A percentile compares a stretch with the other conserved stretches of the same genome.
Conservation (phyloP, 1,139 yeast species). For the Candida pseudoviswanathii region DNA sequence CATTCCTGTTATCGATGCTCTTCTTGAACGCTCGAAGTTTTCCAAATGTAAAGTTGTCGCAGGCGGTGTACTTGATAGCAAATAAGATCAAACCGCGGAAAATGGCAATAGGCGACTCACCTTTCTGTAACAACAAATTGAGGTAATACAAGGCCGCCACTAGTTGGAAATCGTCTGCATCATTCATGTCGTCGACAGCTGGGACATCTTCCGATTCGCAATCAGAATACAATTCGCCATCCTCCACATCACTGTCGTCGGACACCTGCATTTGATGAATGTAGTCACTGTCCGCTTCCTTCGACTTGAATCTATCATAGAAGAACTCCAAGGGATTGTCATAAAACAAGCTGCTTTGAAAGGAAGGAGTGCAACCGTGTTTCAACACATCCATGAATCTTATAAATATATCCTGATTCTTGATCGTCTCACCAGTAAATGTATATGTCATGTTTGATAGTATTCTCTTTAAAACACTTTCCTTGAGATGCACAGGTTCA, state of each 20-base stretch:
- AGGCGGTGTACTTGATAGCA: slow-evolving; percentile 20
- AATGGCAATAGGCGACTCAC: slow-evolving; percentile 23
- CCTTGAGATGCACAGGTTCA: background rate
- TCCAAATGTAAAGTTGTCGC: slow-evolving; percentile 10
- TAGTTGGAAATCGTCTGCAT: background rate
- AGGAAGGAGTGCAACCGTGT: background rate
- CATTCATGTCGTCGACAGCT: background rate
- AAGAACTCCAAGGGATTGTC: slow-evolving; percentile 8
- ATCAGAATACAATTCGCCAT: slow-evolving; percentile 21
- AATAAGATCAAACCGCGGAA: slow-evolving; percentile 31
- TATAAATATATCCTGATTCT: slow-evolving; percentile 1
- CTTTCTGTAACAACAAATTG: slow-evolving; percentile 22
- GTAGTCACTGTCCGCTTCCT: slow-evolving; percentile 12
- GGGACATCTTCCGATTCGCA: slow-evolving; percentile 15
- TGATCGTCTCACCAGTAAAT: background rate
- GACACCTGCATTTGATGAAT: slow-evolving; percentile 33
- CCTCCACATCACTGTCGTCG: slow-evolving; percentile 35
- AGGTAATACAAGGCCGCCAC: slow-evolving; percentile 15
- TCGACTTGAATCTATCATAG: slow-evolving; percentile 16
- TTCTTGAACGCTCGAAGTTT: slow-evolving; percentile 12
- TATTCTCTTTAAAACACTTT: background rate
- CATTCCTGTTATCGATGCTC: slow-evolving; percentile 8
- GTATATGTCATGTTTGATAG: slow-evolving; percentile 2
- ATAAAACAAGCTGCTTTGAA: slow-evolving; percentile 4
- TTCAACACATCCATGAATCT: slow-evolving; percentile 3